Percentiles rank a stretch among this genome's conserved stretches.
Evolutionary conservation across 75 land plant species (phyloP).

Genomic region (Picea sitchensis): DNA sequence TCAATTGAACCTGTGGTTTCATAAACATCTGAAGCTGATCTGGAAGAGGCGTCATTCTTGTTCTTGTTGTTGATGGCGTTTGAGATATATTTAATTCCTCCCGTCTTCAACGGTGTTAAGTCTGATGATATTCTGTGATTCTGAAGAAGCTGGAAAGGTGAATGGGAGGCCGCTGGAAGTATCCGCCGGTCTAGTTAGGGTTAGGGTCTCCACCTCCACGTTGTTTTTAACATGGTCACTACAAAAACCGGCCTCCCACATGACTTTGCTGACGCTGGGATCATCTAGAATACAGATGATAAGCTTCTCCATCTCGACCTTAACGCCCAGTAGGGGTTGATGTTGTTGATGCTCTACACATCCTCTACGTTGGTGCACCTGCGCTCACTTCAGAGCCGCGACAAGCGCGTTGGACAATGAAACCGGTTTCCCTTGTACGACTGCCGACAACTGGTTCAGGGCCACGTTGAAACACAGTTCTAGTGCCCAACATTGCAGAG

Average conservation of each 20-base stretch:
- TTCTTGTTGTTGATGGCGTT: background rate
- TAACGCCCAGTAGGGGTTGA: constrained; percentile 76
- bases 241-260: constrained; percentile 91
- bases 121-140: background rate
- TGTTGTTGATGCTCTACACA: constrained; percentile 78
- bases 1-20: too few relatives aligned
- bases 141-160: background rate
- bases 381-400: too few relatives aligned
- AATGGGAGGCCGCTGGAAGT: too few relatives aligned
- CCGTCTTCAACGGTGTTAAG: background rate
- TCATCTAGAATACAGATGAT: constrained; percentile 92
- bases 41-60: background rate
- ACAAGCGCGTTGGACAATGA: too few relatives aligned
- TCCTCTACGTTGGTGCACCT: constrained; percentile 91
- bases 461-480: too few relatives aligned
- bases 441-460: too few relatives aligned
- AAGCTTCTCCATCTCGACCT: constrained; percentile 93
- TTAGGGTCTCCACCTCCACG: constrained; percentile 35
- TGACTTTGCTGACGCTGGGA: constrained; percentile 87
- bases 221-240: constrained; percentile 60
- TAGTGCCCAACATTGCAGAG: too few relatives aligned
- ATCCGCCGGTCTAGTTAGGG: background rate
- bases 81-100: background rate
- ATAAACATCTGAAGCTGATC: too few relatives aligned
- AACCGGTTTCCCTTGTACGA: too few relatives aligned